Base-by-base conservation (phyloP, 192 early-diverging fungal genomes). In the Entomortierella chlamydospora region DNA sequence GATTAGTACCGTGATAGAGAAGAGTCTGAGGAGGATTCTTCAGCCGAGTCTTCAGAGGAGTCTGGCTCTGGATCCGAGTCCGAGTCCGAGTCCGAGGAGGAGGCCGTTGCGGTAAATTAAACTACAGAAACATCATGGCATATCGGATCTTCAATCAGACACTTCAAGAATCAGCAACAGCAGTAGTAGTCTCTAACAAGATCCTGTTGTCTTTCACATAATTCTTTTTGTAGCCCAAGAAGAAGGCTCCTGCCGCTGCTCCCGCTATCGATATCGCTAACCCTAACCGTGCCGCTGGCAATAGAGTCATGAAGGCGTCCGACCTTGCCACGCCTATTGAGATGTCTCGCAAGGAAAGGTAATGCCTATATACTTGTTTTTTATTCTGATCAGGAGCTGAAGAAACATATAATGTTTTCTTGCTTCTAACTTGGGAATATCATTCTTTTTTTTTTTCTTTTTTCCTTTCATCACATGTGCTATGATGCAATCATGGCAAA, bases 301-400 rank as follows among this genome's bases (percentile, higher is more conserved):
- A 50, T 63, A 64, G 56, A 45, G 29, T 70, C 52, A 61, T 79
- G 76, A 79, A 79, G 76, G 76, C 76, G n/a, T 79, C 76, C 15
- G 76, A 79, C 22, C 68, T 79, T 34, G 64, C 76, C 26, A 66
- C 76, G n/a, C 76, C 76, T 20, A 56, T 79, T 43, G 76, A 79
- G 57, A 79, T 79, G 76, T 79, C 76, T 34, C 76, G 76, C 68
- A 79, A 79, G 62, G 76, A 79, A 52, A 79, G 76, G 76, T 79
- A 69, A 54, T 30, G 37, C 18, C 31, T 1, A 45, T n/a, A 10
- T n/a, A 1, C 13, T 13, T 11, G 1, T 33, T 43, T 23, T 25
- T 54, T 28, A 10, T 29, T 26, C 15, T 10, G 34, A 37, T 37
- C 10, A 37, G 34, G 34, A 10, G 34, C 4, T 7, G 10, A 37